Base-by-base conservation (phyloP, 805 yeast genomes). In the Yamadazyma paraphyllophila region DNA sequence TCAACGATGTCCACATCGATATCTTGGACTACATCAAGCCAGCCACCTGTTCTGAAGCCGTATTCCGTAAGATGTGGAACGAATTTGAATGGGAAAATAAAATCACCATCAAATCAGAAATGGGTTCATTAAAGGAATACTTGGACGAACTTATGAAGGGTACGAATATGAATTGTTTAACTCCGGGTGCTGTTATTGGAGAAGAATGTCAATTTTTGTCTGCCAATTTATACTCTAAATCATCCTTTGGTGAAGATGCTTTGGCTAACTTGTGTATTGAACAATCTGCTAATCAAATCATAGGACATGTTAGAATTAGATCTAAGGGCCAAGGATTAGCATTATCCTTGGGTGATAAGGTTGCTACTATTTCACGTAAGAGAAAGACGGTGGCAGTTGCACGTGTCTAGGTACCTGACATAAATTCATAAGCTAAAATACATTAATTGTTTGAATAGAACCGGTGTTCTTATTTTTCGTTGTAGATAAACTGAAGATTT, bases 11-110 rank as follows among this genome's bases (percentile, higher is more conserved):
- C 41, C 96, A 91, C 63, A 91, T 94, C 48, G 97, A 94, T 64
- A 88, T 94, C 44, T 88, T 94, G 90, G 98, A 94, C 67, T 94
- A 94, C 71, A 90, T 94, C 66, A 89, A 88, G 64, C 97, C 99
- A 15, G 94, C 96, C n/a, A 77, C 80, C 17, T 88, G 96, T 65
- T 73, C 90, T 12, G 98, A 92, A 68, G 81, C 83, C 37, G 85
- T 81, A 55, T 94, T 94, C 86, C 86, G 99, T 61, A 80, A 83
- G 59, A 92, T 91, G 98, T 94, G 99, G 99, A 89, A 90, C 64
- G 97, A 91, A 65, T 94, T 95, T 63, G 99, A 94, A 71, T 94
- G 99, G 99, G 99, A 94, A 69, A 94, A 94, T 74, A 94, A 94
- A 74, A 91, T 94, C 56, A 87, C 91, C 49, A 87, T 94, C 62